Evolutionary conservation across 2,329 filamentous ascomycete genomes (phyloP).

Genomic region (Diatrype stigma): DNA sequence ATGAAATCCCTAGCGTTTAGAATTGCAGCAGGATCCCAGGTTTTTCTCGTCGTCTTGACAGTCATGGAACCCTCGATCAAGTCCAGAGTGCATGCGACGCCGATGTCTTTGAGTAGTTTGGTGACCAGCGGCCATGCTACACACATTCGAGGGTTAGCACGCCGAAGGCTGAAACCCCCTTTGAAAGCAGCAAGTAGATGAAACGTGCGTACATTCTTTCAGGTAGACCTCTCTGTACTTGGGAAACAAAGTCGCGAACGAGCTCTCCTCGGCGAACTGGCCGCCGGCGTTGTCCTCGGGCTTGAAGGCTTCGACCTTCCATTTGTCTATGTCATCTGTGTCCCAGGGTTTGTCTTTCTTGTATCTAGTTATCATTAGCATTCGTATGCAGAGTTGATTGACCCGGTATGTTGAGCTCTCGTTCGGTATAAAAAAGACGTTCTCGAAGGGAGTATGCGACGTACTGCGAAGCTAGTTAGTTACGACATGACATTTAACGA

Average conservation of each 20-base stretch:
- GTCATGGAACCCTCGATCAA: conserved; percentile 95
- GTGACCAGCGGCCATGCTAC: conserved; percentile 78
- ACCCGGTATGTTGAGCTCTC: not conserved
- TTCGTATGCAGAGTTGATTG: not conserved
- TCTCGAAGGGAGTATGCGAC: not conserved
- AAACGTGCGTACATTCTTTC: conserved; percentile 62
- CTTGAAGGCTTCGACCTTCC: conserved; percentile 86
- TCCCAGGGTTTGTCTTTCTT: conserved; percentile 93
- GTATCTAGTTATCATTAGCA: conserved; percentile 51
- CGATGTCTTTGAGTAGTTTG: conserved; percentile 76
- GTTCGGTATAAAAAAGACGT: not conserved
- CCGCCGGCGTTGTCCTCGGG: conserved; percentile 81
- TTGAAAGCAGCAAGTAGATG: too few relatives aligned
- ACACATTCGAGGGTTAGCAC: conserved; percentile 1
- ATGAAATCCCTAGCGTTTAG: conserved; percentile 92
- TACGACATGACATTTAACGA: not conserved
- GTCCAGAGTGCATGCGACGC: conserved; percentile 88
- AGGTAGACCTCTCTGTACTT: conserved; percentile 96
- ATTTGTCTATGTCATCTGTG: conserved; percentile 95
- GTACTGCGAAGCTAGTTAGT: not conserved
- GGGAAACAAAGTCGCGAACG: conserved; percentile 82
- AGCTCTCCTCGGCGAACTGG: conserved; percentile 88
- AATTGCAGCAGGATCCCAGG: conserved; percentile 84
- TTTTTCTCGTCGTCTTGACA: conserved; percentile 88
- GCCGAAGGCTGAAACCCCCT: too few relatives aligned